Percentiles rank a stretch among this genome's conserved stretches.
Evolutionary conservation across 1,284 basidiomycete genomes (phyloP).

Genomic region (Cutaneotrichosporon sp.): DNA sequence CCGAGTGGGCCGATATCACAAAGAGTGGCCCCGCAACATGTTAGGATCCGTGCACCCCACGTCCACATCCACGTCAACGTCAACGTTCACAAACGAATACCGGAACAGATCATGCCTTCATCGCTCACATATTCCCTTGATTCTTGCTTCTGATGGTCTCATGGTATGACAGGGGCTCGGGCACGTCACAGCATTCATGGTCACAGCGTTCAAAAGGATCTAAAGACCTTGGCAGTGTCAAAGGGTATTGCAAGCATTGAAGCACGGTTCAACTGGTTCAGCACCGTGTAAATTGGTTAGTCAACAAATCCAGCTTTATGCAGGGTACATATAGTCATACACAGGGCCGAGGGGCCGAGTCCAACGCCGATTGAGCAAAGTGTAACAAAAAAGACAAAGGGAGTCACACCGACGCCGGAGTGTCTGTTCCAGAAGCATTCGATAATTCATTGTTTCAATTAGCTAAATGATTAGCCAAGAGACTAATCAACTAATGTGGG

Average conservation of each 20-base stretch:
- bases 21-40: slow-evolving; percentile 1
- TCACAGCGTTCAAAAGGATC: neutral
- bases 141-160: neutral
- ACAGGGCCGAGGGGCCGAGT: neutral
- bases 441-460: neutral
- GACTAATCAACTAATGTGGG: neutral
- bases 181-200: too few species aligned
- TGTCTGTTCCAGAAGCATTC: neutral
- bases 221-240: neutral
- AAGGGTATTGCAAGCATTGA: neutral
- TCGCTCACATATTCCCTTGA: neutral
- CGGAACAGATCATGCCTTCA: neutral
- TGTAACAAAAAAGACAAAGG: neutral
- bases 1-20: slow-evolving; percentile 9
- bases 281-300: slow-evolving; percentile 1
- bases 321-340: neutral
- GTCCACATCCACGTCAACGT: neutral
- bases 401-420: neutral
- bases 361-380: neutral
- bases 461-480: neutral
- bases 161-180: too few species aligned
- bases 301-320: neutral
- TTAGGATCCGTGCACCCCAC: neutral
- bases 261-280: neutral
- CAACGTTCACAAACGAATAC: too few species aligned